phyloP scores from a whole-genome alignment of 805 yeast species.

The Tetrapisispora fleetii region DNA sequence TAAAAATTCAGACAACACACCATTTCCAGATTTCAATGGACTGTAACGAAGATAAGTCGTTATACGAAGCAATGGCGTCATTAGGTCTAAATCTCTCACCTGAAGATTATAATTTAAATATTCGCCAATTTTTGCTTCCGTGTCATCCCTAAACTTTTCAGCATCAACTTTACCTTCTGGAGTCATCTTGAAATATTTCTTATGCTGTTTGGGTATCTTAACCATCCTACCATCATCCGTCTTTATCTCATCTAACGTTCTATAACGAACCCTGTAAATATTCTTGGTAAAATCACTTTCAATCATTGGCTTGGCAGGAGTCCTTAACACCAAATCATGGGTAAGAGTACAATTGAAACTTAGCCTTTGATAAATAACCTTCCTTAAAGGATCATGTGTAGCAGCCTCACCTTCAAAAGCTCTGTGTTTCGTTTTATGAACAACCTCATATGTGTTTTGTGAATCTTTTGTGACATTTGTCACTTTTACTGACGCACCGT shows the following conservation, averaged over 20 bases:
- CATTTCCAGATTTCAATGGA: constrained; percentile 32
- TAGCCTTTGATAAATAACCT: constrained; percentile 13
- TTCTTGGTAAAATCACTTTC: constrained; percentile 16
- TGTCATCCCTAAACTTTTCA: constrained; percentile 18
- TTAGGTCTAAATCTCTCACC: constrained; percentile 29
- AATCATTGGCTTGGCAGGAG: constrained; percentile 12
- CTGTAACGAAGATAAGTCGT: constrained; percentile 28
- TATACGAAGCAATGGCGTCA: constrained; percentile 24
- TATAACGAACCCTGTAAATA: constrained; percentile 13
- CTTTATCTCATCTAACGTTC: constrained; percentile 10
- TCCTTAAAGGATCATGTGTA: constrained; percentile 10
- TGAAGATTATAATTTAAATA: constrained; percentile 34
- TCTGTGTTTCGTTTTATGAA: constrained; percentile 24
- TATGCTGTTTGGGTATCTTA: constrained; percentile 17
- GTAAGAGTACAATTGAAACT: constrained; percentile 18
- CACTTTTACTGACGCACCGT: constrained; percentile 34
- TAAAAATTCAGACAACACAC: constrained; percentile 24
- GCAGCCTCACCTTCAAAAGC: constrained; percentile 16
- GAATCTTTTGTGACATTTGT: constrained; percentile 35
- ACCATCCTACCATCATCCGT: constrained; percentile 18
- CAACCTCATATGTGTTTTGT: constrained; percentile 34
- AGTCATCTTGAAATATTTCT: constrained; percentile 17
- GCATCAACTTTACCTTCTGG: constrained; percentile 20
- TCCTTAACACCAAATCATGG: constrained; percentile 13
- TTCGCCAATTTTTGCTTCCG: constrained; percentile 16